phyloP scores from a whole-genome alignment of 2,329 filamentous ascomycete genomes.

The Colletotrichum falcatum region DNA sequence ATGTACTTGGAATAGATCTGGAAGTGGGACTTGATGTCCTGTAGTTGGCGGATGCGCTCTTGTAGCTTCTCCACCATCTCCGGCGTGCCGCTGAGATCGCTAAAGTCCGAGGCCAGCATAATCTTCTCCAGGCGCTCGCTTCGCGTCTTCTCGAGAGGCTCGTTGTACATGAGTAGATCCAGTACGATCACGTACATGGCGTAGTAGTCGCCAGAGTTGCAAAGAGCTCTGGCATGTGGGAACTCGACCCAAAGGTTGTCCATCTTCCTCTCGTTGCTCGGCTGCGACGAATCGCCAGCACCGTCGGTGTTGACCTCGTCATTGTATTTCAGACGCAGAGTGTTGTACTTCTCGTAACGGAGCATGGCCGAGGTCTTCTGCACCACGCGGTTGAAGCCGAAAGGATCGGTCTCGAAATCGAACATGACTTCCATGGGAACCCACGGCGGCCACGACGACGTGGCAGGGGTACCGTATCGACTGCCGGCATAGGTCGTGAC shows the following conservation, averaged over 20 bases:
- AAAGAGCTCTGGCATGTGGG: slow-evolving; percentile 91
- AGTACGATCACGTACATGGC: slow-evolving; percentile 98
- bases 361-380: slow-evolving; percentile 96
- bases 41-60: slow-evolving; percentile 90
- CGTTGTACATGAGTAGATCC: slow-evolving; percentile 94
- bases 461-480: slow-evolving; percentile 86
- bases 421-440: slow-evolving; percentile 99
- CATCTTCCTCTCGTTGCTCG: slow-evolving; percentile 80
- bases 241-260: slow-evolving; percentile 98
- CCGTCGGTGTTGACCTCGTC: slow-evolving; percentile 85
- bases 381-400: slow-evolving; percentile 97
- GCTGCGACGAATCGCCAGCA: slow-evolving; percentile 61
- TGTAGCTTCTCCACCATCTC: slow-evolving; percentile 93
- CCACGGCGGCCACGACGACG: slow-evolving; percentile 97
- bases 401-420: slow-evolving; percentile 91
- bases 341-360: slow-evolving; percentile 98
- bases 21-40: slow-evolving; percentile 97
- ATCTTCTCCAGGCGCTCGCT: slow-evolving; percentile 97
- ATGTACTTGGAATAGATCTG: slow-evolving; percentile 90
- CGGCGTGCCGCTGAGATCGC: slow-evolving; percentile 91
- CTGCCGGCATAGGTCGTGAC: slow-evolving; percentile 95
- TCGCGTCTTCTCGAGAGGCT: slow-evolving; percentile 96
- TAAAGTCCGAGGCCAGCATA: slow-evolving; percentile 98
- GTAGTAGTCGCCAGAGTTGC: slow-evolving; percentile 97
- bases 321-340: slow-evolving; percentile 94